Percentiles rank a stretch among this genome's conserved stretches.
Evolutionary conservation across 257 asterid species (phyloP).

Genomic region (Marsdenia floribunda): DNA sequence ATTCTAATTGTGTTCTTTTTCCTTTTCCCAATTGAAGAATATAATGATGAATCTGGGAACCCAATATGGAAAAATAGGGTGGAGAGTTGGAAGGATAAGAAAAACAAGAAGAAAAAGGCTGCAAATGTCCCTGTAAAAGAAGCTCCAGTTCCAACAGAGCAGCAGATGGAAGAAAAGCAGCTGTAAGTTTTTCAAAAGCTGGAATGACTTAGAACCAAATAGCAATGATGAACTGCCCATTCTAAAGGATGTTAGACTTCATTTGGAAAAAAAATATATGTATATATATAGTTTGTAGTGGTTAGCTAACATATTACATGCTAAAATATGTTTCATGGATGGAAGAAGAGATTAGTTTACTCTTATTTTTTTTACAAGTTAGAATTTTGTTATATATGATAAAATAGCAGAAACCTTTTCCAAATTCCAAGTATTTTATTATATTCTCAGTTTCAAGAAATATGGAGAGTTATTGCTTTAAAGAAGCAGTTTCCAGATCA

Average conservation of each 20-base stretch:
- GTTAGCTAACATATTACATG: not conserved
- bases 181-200: constrained; percentile 44
- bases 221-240: not conserved
- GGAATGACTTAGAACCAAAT: not conserved
- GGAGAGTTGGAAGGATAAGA: constrained; percentile 97
- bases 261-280: not conserved
- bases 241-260: not conserved
- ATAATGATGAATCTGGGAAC: constrained; percentile 71
- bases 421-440: not conserved
- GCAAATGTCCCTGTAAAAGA: constrained; percentile 43
- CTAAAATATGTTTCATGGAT: not conserved
- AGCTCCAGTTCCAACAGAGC: constrained; percentile 55
- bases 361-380: not conserved
- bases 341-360: not conserved
- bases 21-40: constrained; percentile 36
- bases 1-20: constrained; percentile 18
- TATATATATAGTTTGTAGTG: not conserved
- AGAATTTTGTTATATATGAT: not conserved
- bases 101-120: constrained; percentile 61
- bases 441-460: not conserved
- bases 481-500: not conserved
- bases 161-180: constrained; percentile 71
- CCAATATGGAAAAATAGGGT: constrained; percentile 99
- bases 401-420: not conserved
- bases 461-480: not conserved